Base-by-base conservation (phyloP, 2,329 filamentous ascomycete species). In the Cercospora zeina region DNA sequence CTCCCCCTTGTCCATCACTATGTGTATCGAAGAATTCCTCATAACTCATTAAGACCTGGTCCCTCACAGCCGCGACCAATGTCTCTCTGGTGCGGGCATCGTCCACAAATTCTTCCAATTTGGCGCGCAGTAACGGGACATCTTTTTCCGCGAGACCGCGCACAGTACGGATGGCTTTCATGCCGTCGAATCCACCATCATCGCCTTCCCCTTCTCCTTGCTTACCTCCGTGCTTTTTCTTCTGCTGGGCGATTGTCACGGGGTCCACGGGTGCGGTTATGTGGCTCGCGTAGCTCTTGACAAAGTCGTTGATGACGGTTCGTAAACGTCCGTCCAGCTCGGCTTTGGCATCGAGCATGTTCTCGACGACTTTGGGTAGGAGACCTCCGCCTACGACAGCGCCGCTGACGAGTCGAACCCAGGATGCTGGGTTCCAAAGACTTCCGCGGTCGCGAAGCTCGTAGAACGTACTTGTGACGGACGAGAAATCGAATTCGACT, bases 331-430 rank as follows among this genome's bases (percentile, higher is more conserved):
- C 85, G 67, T 89, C 87, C 0, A 89, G 79, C 72, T 89, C 86
- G 10, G 84, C 85, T 75, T 89, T 89, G 19, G 87, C 87, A 70
- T 89, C 87, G 14, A 89, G 80, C 86, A 89, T 89, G 71, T 88
- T 88, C 71, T 88, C 85, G 0, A 89, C 84, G 2, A 89, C 86
- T 50, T 84, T 84, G 0, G 87, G 87, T 31, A 89, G 76, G 2
- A 89, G 80, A 9, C 82, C 80, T 42, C 72, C 73, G 6, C 69
- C 73, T 6, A 59, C 49, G 2, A 74, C 68, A 34, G 72, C 71
- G 31, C 70, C 70, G 30, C 83, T 81, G 58, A 86, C 81, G 10
- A 88, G 76, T 0, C 83, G 81, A 67, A 88, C 80, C 49, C 88
- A 82, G 54, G 84, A 85, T 42, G 82, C 78, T 0, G 86, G 85